Conservation (phyloP, 2,329 filamentous ascomycete species). For the Sporothrix brasiliensis region DNA sequence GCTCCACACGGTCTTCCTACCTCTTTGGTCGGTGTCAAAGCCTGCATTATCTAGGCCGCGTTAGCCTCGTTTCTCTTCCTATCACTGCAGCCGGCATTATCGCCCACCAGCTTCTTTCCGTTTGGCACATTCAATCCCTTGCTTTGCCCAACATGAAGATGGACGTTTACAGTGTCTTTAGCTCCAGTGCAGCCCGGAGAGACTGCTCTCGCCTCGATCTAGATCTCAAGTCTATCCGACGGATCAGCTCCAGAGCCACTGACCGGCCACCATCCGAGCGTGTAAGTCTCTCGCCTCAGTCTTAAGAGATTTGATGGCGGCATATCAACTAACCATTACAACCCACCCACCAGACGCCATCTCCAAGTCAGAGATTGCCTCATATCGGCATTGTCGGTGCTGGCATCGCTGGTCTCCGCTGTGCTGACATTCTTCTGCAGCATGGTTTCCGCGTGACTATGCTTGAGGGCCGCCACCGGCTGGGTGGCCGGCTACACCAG, state of each 20-base stretch:
- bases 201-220: conserved; percentile 54
- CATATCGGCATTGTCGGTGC: conserved; percentile 71
- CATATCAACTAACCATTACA: not conserved
- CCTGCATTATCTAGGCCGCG: conserved; percentile 9
- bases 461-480: conserved; percentile 66
- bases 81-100: conserved; percentile 1
- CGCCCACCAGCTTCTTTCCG: not conserved
- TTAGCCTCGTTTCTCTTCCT: not conserved
- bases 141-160: conserved; percentile 40
- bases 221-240: conserved; percentile 51
- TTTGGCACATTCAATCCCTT: not conserved
- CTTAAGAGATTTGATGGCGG: not conserved
- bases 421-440: conserved; percentile 67
- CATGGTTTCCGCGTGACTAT: conserved; percentile 69
- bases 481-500: conserved; percentile 67
- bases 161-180: conserved; percentile 58
- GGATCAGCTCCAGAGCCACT: conserved; percentile 38
- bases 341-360: conserved; percentile 12
- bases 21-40: not conserved
- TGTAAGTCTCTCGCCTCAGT: not conserved
- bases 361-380: conserved; percentile 41
- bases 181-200: conserved; percentile 49
- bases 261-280: not conserved
- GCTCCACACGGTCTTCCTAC: not conserved
- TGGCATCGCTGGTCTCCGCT: conserved; percentile 70